Conservation (phyloP, 1,284 basidiomycete genomes). For the Porogramme epimiltina region DNA sequence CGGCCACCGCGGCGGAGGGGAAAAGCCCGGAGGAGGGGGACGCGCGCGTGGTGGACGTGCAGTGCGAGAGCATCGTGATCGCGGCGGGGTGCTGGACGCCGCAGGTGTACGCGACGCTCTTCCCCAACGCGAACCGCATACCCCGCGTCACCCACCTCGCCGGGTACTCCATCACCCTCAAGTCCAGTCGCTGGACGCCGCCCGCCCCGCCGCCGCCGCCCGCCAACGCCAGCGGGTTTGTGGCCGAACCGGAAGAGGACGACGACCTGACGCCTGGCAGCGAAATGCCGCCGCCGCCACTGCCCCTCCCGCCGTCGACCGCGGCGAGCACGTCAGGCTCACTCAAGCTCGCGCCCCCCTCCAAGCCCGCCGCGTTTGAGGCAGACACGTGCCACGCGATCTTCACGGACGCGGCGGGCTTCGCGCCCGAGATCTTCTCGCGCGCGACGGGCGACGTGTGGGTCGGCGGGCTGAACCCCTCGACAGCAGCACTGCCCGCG, state of each 20-base stretch:
- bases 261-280: neutral
- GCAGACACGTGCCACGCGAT: slow-evolving; percentile 34
- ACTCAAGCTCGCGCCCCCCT: neutral
- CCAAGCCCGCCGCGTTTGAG: too few relatives aligned
- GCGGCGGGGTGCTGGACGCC: slow-evolving; percentile 70
- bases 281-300: neutral
- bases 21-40: slow-evolving; percentile 9
- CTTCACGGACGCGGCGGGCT: slow-evolving; percentile 34
- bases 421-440: slow-evolving; percentile 40
- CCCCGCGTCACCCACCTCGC: slow-evolving; percentile 34
- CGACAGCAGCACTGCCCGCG: slow-evolving; percentile 30
- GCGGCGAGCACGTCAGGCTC: too few relatives aligned
- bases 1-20: slow-evolving; percentile 15
- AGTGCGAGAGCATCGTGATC: slow-evolving; percentile 50
- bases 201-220: slow-evolving; percentile 1
- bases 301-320: too few relatives aligned
- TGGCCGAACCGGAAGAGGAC: slow-evolving; percentile 4
- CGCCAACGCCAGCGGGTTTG: too few relatives aligned
- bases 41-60: slow-evolving; percentile 30
- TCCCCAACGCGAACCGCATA: slow-evolving; percentile 39
- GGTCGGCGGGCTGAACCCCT: slow-evolving; percentile 38
- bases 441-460: slow-evolving; percentile 37
- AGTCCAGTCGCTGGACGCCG: slow-evolving; percentile 31
- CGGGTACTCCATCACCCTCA: slow-evolving; percentile 33
- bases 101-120: slow-evolving; percentile 46